A percentile compares a stretch with the other conserved stretches of the same genome.
phyloP scores from a whole-genome alignment of 208 protist species.

The Blechomonas ayalai region DNA sequence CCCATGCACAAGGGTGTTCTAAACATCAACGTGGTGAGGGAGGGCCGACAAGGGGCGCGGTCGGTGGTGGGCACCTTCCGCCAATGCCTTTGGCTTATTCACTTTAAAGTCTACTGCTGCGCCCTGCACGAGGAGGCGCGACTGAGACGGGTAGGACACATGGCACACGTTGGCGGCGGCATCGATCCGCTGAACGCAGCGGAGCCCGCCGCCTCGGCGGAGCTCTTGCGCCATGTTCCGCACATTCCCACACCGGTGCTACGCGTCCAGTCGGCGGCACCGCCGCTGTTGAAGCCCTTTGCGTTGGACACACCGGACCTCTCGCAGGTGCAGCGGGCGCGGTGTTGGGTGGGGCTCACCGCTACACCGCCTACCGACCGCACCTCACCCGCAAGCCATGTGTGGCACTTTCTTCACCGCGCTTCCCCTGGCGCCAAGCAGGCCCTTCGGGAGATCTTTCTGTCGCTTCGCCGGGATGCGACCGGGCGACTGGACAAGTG shows the following conservation, averaged over 20 bases:
- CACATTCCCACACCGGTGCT: constrained; percentile 44
- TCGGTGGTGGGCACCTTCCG: constrained; percentile 66
- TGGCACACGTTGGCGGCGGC: constrained; percentile 9
- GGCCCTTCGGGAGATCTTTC: constrained; percentile 61
- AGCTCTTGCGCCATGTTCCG: constrained; percentile 24
- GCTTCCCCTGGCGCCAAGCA: constrained; percentile 33
- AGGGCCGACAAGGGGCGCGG: not conserved
- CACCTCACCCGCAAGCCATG: constrained; percentile 18
- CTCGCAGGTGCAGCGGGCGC: constrained; percentile 20
- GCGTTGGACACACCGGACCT: constrained; percentile 15
- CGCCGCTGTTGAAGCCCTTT: constrained; percentile 13
- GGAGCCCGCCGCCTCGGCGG: not conserved
- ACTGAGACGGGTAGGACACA: constrained; percentile 8
- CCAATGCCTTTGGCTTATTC: constrained; percentile 66
- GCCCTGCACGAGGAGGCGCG: constrained; percentile 66
- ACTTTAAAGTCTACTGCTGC: constrained; percentile 74
- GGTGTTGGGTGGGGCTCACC: constrained; percentile 60
- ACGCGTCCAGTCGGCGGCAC: constrained; percentile 29
- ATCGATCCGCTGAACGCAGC: not conserved
- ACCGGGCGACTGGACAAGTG: constrained; percentile 49
- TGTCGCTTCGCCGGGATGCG: constrained; percentile 42
- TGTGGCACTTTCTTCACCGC: constrained; percentile 43
- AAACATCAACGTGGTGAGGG: constrained; percentile 34
- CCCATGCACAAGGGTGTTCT: constrained; percentile 26
- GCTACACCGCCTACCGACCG: constrained; percentile 25